Conservation (phyloP, 75 land plant genomes). For the Pinus taeda region DNA sequence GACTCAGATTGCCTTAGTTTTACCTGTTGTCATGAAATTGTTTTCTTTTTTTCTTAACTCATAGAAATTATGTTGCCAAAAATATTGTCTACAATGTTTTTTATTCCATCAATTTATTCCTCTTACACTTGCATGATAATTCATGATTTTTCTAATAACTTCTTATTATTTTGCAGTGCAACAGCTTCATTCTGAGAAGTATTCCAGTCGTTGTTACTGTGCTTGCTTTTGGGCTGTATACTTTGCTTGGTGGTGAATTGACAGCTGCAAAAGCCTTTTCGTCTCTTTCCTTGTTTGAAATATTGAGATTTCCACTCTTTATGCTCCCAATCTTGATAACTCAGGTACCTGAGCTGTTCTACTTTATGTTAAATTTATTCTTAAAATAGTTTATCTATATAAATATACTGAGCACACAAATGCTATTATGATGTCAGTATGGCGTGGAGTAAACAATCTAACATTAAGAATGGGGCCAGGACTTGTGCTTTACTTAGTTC, state of each 20-base stretch:
- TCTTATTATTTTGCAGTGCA: slow-evolving; percentile 51
- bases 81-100: neutral
- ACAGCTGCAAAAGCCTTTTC: slow-evolving; percentile 97
- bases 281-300: slow-evolving; percentile 93
- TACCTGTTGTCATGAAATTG: neutral
- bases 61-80: neutral
- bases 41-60: slow-evolving; percentile 6
- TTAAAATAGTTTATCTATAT: neutral
- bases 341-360: slow-evolving; percentile 44
- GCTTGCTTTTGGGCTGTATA: slow-evolving; percentile 78
- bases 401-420: neutral
- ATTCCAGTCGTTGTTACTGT: slow-evolving; percentile 89
- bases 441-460: neutral
- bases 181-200: slow-evolving; percentile 80
- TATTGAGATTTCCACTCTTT: slow-evolving; percentile 82
- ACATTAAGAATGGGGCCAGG: neutral
- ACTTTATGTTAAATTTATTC: neutral
- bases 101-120: neutral
- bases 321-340: slow-evolving; percentile 93
- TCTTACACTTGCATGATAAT: neutral
- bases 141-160: neutral
- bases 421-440: neutral
- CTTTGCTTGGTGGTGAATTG: slow-evolving; percentile 78
- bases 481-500: neutral
- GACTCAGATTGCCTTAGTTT: neutral